These are phyloP conservation scores for Chlorella variabilis DNA, from an alignment of 163 green algal genomes.

Conservation along the genomic window DNA sequence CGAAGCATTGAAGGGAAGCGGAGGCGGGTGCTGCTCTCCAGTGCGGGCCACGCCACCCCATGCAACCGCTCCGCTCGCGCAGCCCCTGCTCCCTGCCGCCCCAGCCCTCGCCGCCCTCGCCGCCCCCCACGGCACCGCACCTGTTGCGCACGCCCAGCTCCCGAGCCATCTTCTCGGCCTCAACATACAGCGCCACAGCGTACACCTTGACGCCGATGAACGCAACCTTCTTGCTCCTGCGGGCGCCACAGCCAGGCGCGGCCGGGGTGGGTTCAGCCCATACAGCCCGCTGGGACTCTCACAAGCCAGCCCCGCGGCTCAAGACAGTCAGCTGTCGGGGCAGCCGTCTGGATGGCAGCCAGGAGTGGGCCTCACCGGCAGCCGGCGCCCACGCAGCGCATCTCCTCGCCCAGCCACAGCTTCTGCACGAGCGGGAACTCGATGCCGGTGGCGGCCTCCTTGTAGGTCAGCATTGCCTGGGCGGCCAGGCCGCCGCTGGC, in stretches of 20 bases:
- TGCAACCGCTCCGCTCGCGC: no score
- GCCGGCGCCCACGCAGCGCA: constrained; percentile 75
- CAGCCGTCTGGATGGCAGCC: no score
- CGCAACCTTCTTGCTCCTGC: constrained; percentile 56
- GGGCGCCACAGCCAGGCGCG: constrained; percentile 18
- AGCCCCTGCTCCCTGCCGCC: no score
- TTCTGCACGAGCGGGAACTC: constrained; percentile 72
- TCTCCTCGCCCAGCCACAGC: constrained; percentile 75
- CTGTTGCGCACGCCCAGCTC: constrained; percentile 82
- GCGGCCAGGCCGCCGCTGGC: not conserved
- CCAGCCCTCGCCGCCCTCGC: no score
- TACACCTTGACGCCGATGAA: constrained; percentile 84
- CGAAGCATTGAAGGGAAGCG: no score
- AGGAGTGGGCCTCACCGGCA: constrained; percentile 49
- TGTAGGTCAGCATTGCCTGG: constrained; percentile 28
- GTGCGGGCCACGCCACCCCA: no score
- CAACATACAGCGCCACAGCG: constrained; percentile 81
- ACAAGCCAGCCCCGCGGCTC: no score
- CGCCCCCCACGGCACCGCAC: no score
- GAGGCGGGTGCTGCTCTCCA: no score
- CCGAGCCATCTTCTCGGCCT: constrained; percentile 73
- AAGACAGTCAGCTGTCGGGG: no score
- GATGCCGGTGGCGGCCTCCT: constrained; percentile 53
- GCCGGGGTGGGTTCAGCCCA: no score
- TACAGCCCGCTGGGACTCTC: no score